Evolutionary conservation across 352 stramenopile species (phyloP), one percentile per base, ranked within the genome.

Genomic region (Phytophthora cryptogea): DNA sequence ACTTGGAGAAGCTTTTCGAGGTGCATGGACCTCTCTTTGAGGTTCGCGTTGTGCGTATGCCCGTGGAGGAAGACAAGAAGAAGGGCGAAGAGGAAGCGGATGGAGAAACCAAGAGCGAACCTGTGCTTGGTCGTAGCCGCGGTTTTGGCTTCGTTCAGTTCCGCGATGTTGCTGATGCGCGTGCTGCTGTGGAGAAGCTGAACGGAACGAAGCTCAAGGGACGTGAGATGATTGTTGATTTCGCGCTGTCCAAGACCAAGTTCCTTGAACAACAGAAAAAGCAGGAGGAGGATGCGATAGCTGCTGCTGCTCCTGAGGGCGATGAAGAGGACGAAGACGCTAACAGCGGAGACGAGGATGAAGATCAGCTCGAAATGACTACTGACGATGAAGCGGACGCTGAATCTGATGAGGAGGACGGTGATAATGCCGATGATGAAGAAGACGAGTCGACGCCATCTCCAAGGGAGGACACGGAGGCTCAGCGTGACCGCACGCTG

Each of bases 61-160:
- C 84, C 17, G 60, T 88, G n/a, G 79, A 90, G 39, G 65, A 84
- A 17, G 30, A 68, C 11, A 69, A 69, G n/a, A 64, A 57, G 13
- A 66, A 60, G 9, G 63, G 54, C 5, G 54, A 72, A 13, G 40
- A 76, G 10, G 66, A 62, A n/a, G 46, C 20, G 20, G 55, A 64
- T 43, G 43, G 23, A 52, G 46, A 55, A 10, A 36, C 51, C 23
- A 59, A 59, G 20, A 20, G 11, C 35, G 67, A 66, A 26, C 48
- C 57, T 13, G 61, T 69, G 0, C 47, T 91, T 30, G 83, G 82
- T 20, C 81, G 82, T 33, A 92, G 80, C 30, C 83, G 86, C 36
- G 86, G 86, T 14, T 95, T 95, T 58, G 86, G 80, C 13, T 95
- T 95, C 50, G 86, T 95, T 40, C 86, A 94, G 56, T 94, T 81